A percentile compares a stretch with the other conserved stretches of the same genome.
Conservation (phyloP, 1,284 basidiomycete species). For the Porodaedalea pini region DNA sequence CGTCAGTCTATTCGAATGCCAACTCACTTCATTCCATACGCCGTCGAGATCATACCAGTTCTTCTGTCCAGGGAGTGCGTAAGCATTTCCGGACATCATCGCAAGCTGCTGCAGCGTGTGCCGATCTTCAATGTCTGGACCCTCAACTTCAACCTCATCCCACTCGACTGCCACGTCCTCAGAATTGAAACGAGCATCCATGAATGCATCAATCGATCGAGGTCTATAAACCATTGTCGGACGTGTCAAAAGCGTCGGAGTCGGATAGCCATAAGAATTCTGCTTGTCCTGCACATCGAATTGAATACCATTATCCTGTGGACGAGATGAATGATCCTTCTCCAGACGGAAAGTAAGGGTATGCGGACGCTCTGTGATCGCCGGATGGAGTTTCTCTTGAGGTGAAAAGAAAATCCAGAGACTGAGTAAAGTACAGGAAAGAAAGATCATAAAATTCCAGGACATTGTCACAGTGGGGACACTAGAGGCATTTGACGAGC, state of each 20-base stretch:
- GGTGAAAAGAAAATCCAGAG: background rate
- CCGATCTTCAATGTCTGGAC: constrained; percentile 74
- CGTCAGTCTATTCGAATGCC: constrained; percentile 6
- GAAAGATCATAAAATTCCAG: background rate
- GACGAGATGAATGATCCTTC: constrained; percentile 7
- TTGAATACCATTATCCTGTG: background rate
- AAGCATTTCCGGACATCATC: constrained; percentile 91
- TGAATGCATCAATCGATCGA: constrained; percentile 45
- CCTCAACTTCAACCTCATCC: constrained; percentile 51
- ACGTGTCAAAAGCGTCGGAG: constrained; percentile 28
- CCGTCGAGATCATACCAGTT: constrained; percentile 84
- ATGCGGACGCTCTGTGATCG: background rate
- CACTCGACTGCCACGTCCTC: constrained; percentile 53
- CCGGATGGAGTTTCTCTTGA: background rate
- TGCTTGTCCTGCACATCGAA: background rate
- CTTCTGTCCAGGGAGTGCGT: constrained; percentile 60
- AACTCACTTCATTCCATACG: constrained; percentile 70
- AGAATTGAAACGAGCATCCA: constrained; percentile 40
- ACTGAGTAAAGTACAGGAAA: background rate
- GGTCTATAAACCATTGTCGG: constrained; percentile 62
- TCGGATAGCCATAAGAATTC: background rate
- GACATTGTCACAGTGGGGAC: background rate
- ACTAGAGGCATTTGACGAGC: background rate
- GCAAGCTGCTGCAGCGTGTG: constrained; percentile 84
- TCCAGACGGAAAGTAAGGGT: constrained; percentile 11